Evolutionary conservation across 139 green algal species (phyloP), one percentile per base, ranked within the genome.

Genomic region (Chlamydomonas schloesseri): DNA sequence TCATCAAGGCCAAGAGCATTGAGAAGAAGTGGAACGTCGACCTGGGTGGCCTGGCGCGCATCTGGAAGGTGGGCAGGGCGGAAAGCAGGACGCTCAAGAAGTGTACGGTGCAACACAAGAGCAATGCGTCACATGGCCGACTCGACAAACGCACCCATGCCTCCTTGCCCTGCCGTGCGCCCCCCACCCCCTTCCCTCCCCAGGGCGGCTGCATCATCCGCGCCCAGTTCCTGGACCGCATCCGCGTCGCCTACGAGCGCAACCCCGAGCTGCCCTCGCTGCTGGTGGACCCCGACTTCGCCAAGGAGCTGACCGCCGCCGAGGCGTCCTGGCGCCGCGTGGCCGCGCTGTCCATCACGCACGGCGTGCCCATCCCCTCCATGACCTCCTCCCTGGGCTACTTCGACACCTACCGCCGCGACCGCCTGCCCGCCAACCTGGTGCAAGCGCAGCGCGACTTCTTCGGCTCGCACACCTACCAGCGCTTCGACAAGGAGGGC

Each of bases 201-300:
- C 96, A 99, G 96, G 98, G 98, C 80, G 98, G 98, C 67, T 99
- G 98, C 95, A 99, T 99, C 91, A 99, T 99, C 92, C 96, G 98
- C 67, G 97, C 98, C 23, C 89, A 78, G 10, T 99, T 99, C 94
- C 89, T 99, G 68, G 96, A 99, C 89, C 92, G 96, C 87, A 99
- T 99, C 93, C 97, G 97, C 88, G 82, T 96, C 85, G 97, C 95
- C 24, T 99, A 99, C 92, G 84, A 93, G 87, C 90, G 92, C 64
- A 91, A 99, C 92, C 86, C 96, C 0, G 85, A 92, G 36, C 93
- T 99, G 70, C 84, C 95, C 57, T 95, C 72, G 60, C 84, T 99
- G 88, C 89, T 99, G 65, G 88, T 99, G 72, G 97, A 99, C 92
- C 88, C 91, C 26, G 90, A 95, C 26, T 99, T 99, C 86, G 97